Conservation (phyloP, 148 eudicot species). For the Silene uniflora region DNA sequence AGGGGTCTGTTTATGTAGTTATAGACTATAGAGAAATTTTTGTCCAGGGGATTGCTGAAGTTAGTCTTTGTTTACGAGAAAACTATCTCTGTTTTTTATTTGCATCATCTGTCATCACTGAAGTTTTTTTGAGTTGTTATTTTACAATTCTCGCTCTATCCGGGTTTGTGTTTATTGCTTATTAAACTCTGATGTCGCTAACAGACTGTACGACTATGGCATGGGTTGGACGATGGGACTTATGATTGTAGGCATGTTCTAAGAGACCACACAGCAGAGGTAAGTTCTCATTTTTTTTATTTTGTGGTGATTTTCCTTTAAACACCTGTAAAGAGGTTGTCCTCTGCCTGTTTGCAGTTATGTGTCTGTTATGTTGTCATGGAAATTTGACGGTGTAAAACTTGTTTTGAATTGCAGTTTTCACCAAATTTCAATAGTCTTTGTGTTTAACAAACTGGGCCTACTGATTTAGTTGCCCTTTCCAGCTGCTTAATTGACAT, state of each 20-base stretch:
- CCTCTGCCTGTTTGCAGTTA: not conserved
- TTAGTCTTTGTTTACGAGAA: not conserved
- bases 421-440: not conserved
- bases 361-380: not conserved
- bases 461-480: not conserved
- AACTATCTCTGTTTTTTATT: not conserved
- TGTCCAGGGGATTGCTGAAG: not conserved
- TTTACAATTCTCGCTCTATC: not conserved
- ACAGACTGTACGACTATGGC: conserved; percentile 94
- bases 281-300: conserved; percentile 22
- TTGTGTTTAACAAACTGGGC: not conserved
- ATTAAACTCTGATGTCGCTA: conserved; percentile 9
- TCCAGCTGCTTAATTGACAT: not conserved
- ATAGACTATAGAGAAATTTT: not conserved
- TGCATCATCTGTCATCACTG: not conserved
- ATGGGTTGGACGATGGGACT: conserved; percentile 62
- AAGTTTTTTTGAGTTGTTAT: no score
- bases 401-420: not conserved
- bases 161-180: not conserved
- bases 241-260: conserved; percentile 72
- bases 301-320: conserved; percentile 3
- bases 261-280: conserved; percentile 91
- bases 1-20: not conserved
- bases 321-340: not conserved
- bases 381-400: not conserved